Conservation (phyloP, 176 grass and related monocot genomes). For the Musa beccarii region DNA sequence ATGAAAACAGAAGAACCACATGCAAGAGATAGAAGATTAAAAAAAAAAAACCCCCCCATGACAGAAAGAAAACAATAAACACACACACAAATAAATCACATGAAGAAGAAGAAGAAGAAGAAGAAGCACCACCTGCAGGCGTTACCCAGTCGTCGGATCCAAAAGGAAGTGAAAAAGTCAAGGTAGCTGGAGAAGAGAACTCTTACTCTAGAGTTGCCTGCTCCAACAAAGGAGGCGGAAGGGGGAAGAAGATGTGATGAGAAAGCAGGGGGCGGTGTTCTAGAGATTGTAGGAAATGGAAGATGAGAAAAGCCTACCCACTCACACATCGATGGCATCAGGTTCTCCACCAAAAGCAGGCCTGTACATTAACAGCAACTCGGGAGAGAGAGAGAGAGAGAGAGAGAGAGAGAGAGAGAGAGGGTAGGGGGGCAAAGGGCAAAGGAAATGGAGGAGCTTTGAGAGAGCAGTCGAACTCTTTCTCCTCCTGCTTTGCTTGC, state of each 20-base stretch:
- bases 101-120: background rate
- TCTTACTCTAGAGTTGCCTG: background rate
- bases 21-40: background rate
- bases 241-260: background rate
- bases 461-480: background rate
- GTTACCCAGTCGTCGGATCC: background rate
- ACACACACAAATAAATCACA: background rate
- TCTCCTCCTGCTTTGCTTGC: background rate
- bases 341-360: conserved; percentile 5
- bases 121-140: background rate
- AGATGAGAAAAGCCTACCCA: conserved; percentile 2
- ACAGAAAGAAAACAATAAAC: background rate
- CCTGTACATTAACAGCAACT: background rate
- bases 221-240: background rate
- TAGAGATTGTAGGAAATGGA: background rate
- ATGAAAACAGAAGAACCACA: background rate
- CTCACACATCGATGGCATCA: conserved; percentile 7
- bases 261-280: background rate
- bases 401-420: too few species aligned
- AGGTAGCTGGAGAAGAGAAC: background rate
- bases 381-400: conserved; percentile 23
- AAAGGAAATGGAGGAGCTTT: background rate
- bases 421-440: background rate
- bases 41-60: too few species aligned
- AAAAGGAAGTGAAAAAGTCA: background rate